Conservation (phyloP, 2,329 filamentous ascomycete species). For the Sporothrix brunneoviolacea region DNA sequence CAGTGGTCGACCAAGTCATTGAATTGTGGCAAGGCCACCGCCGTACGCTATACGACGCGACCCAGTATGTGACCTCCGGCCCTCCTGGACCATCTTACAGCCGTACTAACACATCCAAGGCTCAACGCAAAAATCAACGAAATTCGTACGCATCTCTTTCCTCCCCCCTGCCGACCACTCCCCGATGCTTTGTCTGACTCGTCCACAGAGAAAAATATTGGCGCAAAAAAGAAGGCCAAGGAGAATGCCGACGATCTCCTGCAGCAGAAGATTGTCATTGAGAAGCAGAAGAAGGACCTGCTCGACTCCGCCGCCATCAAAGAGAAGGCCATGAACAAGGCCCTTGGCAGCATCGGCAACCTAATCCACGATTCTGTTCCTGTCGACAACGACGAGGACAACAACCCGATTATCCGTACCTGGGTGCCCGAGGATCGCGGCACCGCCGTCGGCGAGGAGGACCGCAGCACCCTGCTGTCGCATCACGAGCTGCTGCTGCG, state of each 20-base stretch:
- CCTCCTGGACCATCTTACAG: not conserved
- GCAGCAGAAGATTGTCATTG: slow-evolving; percentile 56
- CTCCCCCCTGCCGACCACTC: not conserved
- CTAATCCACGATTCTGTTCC: slow-evolving; percentile 86
- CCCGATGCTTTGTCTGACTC: not conserved
- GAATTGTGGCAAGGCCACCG: slow-evolving; percentile 79
- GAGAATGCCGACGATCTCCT: slow-evolving; percentile 78
- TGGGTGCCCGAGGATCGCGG: slow-evolving; percentile 74
- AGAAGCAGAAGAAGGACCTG: slow-evolving; percentile 74
- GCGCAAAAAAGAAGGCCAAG: slow-evolving; percentile 84
- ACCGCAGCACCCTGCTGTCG: slow-evolving; percentile 65
- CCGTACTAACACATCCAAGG: not conserved
- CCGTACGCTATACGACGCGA: slow-evolving; percentile 49
- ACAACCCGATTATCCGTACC: slow-evolving; percentile 69
- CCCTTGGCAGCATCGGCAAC: slow-evolving; percentile 81
- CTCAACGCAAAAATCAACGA: slow-evolving; percentile 78
- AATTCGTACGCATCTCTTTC: slow-evolving; percentile 14
- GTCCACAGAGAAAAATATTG: slow-evolving; percentile 18
- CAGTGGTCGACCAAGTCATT: slow-evolving; percentile 87
- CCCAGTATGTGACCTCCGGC: slow-evolving; percentile 41
- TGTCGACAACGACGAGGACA: slow-evolving; percentile 77
- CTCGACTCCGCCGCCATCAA: slow-evolving; percentile 67
- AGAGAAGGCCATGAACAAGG: slow-evolving; percentile 64
- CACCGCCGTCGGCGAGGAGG: slow-evolving; percentile 48
- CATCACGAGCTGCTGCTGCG: slow-evolving; percentile 91